phyloP scores from a whole-genome alignment of 2,329 filamentous ascomycete genomes.

The Aspergillus tubingensis region DNA sequence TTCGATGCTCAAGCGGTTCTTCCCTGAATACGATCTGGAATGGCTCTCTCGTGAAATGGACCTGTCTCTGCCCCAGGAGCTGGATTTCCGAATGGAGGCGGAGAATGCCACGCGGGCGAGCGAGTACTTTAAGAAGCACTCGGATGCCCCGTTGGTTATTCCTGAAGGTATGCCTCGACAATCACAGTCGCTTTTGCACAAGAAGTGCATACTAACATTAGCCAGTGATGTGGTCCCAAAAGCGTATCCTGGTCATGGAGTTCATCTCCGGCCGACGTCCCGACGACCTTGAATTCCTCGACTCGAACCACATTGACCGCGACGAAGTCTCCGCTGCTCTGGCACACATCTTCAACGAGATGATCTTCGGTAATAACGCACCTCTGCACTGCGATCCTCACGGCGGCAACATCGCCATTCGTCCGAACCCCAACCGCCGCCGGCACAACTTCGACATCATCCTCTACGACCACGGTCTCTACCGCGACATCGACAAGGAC shows the following conservation, averaged over 20 bases:
- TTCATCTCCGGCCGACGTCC: slow-evolving; percentile 82
- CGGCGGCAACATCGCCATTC: slow-evolving; percentile 91
- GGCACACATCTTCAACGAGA: slow-evolving; percentile 95
- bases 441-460: slow-evolving; percentile 89
- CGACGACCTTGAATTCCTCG: slow-evolving; percentile 85
- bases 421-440: slow-evolving; percentile 66
- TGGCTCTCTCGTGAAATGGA: slow-evolving; percentile 97
- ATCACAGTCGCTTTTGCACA: background rate
- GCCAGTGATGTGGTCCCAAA: slow-evolving; percentile 79
- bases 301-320: slow-evolving; percentile 82
- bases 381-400: slow-evolving; percentile 96
- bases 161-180: slow-evolving; percentile 57
- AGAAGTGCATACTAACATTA: slow-evolving; percentile 17
- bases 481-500: slow-evolving; percentile 81
- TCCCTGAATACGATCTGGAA: slow-evolving; percentile 95
- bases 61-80: slow-evolving; percentile 80
- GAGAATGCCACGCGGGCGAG: slow-evolving; percentile 77
- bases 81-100: slow-evolving; percentile 86
- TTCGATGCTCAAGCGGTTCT: slow-evolving; percentile 83
- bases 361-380: slow-evolving; percentile 91
- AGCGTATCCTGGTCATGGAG: slow-evolving; percentile 93
- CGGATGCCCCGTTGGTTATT: slow-evolving; percentile 78
- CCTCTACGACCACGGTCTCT: slow-evolving; percentile 94
- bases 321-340: slow-evolving; percentile 93
- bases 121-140: slow-evolving; percentile 75